Conservation (phyloP, 257 asterid genomes). For the Jacaranda copaia region DNA sequence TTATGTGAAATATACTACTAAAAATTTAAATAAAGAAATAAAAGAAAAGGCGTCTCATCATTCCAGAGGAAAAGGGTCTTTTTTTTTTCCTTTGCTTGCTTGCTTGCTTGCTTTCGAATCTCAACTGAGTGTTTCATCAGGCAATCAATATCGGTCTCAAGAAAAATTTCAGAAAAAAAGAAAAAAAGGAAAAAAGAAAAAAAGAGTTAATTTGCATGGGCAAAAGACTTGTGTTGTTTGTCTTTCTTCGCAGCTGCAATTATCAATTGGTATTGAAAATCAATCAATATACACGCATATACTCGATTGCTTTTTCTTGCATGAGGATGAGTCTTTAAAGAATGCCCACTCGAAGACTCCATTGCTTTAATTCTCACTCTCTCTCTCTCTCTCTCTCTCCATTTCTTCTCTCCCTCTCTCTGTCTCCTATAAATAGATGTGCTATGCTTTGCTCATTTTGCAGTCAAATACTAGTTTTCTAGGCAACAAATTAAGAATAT, state of each 20-base stretch:
- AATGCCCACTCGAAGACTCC: conserved; percentile 62
- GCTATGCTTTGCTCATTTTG: conserved; percentile 5
- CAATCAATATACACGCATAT: background rate
- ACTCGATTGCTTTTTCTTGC: conserved; percentile 25
- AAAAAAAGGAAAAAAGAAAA: too few species aligned
- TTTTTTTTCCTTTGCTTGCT: background rate
- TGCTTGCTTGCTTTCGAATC: background rate
- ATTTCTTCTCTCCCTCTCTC: background rate
- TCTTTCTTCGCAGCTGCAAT: too few species aligned
- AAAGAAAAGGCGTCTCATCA: background rate
- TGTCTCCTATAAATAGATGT: conserved; percentile 47
- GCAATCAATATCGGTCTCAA: background rate
- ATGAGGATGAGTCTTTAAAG: conserved; percentile 48
- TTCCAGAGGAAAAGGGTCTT: too few species aligned
- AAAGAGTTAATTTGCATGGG: background rate
- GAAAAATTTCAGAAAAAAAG: too few species aligned
- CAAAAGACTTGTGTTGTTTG: background rate
- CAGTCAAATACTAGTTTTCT: background rate
- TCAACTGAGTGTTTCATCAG: background rate
- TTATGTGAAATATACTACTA: too few species aligned
- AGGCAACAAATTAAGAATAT: background rate
- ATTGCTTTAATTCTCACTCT: conserved; percentile 38
- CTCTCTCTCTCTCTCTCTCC: background rate
- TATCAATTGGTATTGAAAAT: too few species aligned
- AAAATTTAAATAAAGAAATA: too few species aligned